Base-by-base conservation (phyloP, 352 stramenopile genomes). In the Pythium plurisporium region DNA sequence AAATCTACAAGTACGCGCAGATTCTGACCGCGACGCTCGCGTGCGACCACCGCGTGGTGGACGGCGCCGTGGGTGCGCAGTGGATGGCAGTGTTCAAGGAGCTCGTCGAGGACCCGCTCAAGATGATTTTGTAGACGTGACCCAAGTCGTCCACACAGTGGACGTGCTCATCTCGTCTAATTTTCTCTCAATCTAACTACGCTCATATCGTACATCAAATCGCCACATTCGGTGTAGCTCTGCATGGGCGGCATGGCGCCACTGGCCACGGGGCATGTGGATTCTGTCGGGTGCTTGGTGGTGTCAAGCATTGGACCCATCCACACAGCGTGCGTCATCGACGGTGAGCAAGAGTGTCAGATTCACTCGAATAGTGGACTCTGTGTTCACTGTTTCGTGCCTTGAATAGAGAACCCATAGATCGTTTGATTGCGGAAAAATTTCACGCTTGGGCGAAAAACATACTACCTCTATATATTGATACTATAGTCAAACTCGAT, bases 31-130 rank as follows among this genome's bases (percentile, higher is more conserved):
- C 92, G 43, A 99, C 96, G 40, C 82, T 99, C 59, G 96, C 89
- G 65, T 98, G 91, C 79, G 96, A 99, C 80, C 96, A 99, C 76
- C 89, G 96, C 62, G 94, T 98, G 45, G 96, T 99, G 63, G 96
- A 99, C 69, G 96, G 96, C 60, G 96, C 96, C 30, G 94, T 98
- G 19, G 96, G 96, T 49, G 96, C 96, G 37, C 82, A 97, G 70
- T 99, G 94, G 95, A 72, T 99, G 42, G 85, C 82, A 54, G 85
- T 90, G 33, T 98, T 98, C 78, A 99, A 98, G 82, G 85, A 89
- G 55, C 75, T 98, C 59, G 83, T 99, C n/a, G 94, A 99, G 70
- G 94, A 97, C 72, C 96, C 96, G 43, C 65, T 96, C 37, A 98
- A 93, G 69, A 96, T 99, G 80, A 94, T 99, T 61, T 85, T 99